Conservation (phyloP, 257 asterid genomes). For the Salvia hispanica region DNA sequence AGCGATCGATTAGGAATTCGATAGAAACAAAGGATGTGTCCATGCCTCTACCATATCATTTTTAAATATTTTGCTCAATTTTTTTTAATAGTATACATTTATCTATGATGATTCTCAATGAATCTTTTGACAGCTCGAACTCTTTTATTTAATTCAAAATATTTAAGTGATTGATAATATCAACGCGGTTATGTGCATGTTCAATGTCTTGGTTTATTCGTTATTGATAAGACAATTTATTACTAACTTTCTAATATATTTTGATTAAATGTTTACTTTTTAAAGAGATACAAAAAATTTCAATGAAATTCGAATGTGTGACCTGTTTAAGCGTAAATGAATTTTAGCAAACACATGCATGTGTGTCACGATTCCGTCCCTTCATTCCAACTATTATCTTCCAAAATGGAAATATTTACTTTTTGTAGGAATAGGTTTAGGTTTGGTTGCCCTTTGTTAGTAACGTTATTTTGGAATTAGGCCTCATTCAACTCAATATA, state of each 20-base stretch:
- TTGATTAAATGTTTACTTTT: too few relatives aligned
- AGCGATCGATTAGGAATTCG: neutral
- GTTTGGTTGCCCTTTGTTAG: neutral
- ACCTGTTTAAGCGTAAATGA: neutral
- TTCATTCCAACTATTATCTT: too few relatives aligned
- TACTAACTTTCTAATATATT: too few relatives aligned
- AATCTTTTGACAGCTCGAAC: conserved; percentile 19
- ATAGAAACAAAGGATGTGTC: conserved; percentile 13
- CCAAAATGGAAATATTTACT: too few relatives aligned
- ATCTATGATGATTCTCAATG: neutral
- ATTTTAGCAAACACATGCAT: neutral
- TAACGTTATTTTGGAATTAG: neutral
- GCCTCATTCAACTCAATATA: too few relatives aligned
- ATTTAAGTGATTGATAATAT: neutral
- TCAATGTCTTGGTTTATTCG: neutral
- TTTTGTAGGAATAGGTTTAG: neutral
- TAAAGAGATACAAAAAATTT: neutral
- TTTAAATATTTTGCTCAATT: neutral
- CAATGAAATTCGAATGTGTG: too few relatives aligned
- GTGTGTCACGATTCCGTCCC: too few relatives aligned
- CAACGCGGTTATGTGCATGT: conserved; percentile 15
- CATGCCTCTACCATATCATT: neutral
- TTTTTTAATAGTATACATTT: too few relatives aligned
- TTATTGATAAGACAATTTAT: neutral
- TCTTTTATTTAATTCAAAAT: neutral